Evolutionary conservation across 2,329 filamentous ascomycete genomes (phyloP), one percentile per base, ranked within the genome.

Genomic region (Sclerotinia nivalis): DNA sequence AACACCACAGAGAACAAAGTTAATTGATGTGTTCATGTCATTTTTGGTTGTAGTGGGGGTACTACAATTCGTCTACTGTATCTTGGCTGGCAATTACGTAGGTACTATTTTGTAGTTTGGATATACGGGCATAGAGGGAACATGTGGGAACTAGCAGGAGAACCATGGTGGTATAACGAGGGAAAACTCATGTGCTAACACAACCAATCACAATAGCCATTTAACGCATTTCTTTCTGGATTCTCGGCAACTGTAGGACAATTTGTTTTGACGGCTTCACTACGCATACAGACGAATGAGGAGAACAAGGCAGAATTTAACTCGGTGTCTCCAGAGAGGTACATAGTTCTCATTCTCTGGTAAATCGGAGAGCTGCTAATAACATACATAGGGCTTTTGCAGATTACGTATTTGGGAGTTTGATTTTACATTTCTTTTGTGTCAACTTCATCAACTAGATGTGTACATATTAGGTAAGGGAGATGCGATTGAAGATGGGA

Each of bases 351-450:
- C 43, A 15, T 49, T 43, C 28, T 13, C 18, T 54, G 31, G 13
- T 7, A 18, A 70, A 40, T 64, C 43, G 18, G 18, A 56, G 22
- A 10, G 43, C 59, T 60, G 68, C 73, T 78, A 70, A 75, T 56
- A 49, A 65, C 22, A 34, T 69, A 69, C 75, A 25, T 12, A 96
- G 93, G 80, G 95, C 96, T 52, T 99, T 99, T 81, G 94, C 96
- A 79, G 96, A 99, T 83, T 99, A 91, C 79, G 86, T 99, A 71
- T 93, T 97, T 76, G 96, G 95, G 80, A 97, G 94, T 81, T 81
- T 99, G 80, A 93, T 98, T 80, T 83, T 98, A 80, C 96, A 99
- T 84, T 97, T 98, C 84, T 99, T 99, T 86, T 97, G 94, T 83
- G 89, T 98, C 80, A 99, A 99, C 87, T 99, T 99, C 82, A 98